Evolutionary conservation across 2,329 filamentous ascomycete genomes (phyloP).

Genomic region (Pyricularia grisea): DNA sequence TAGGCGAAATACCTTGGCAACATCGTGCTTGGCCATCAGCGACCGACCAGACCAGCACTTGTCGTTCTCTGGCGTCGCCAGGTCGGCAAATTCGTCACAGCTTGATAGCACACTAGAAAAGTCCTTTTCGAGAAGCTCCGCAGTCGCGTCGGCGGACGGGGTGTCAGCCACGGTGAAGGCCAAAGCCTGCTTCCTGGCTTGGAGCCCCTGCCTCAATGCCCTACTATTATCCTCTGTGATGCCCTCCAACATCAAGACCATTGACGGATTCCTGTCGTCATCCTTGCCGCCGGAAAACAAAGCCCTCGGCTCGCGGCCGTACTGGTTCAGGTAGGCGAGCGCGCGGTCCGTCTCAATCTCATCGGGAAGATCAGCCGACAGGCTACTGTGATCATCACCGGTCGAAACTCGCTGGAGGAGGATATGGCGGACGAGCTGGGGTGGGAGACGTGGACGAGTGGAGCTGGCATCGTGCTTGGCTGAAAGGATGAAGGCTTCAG

Average conservation of each 20-base stretch:
- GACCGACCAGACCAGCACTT: constrained; percentile 35
- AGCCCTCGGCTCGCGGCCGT: constrained; percentile 40
- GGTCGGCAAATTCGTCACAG: constrained; percentile 26
- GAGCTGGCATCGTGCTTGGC: constrained; percentile 6
- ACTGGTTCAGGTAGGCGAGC: constrained; percentile 48
- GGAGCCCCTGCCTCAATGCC: constrained; percentile 30
- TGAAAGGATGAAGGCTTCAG: constrained; percentile 1
- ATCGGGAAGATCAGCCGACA: constrained; percentile 34
- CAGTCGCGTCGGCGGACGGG: constrained; percentile 32
- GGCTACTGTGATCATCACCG: constrained; percentile 35
- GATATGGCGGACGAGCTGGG: constrained; percentile 47
- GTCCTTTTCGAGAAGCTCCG: constrained; percentile 30
- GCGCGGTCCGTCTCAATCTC: constrained; percentile 34
- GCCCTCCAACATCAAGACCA: constrained; percentile 52
- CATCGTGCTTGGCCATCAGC: constrained; percentile 33
- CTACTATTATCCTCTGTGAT: constrained; percentile 34
- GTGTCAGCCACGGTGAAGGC: constrained; percentile 39
- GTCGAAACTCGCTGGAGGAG: constrained; percentile 44
- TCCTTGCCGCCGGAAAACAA: constrained; percentile 36
- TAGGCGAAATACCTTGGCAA: constrained; percentile 27
- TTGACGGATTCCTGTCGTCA: constrained; percentile 24
- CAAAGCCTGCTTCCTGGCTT: constrained; percentile 24
- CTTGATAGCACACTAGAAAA: constrained; percentile 26
- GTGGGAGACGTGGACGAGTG: constrained; percentile 32
- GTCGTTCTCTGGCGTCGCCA: constrained; percentile 31